Percentiles rank a stretch among this genome's conserved stretches.
Conservation (phyloP, 2,329 filamentous ascomycete genomes). For the Xylaria multiplex region DNA sequence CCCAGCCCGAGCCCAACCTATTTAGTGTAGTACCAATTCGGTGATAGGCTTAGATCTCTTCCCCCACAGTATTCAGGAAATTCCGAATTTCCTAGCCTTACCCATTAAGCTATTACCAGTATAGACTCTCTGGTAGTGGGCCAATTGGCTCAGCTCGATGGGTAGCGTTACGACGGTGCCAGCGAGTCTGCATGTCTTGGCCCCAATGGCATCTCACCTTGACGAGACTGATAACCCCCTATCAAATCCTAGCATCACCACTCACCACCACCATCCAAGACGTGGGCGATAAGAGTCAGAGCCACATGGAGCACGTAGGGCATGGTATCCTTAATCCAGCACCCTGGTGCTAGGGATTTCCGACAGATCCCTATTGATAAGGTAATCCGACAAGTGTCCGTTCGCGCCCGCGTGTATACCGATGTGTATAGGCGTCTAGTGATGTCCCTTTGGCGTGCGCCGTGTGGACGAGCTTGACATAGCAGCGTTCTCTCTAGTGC, state of each 20-base stretch:
- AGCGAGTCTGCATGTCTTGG: constrained; percentile 28
- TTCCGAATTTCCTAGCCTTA: constrained; percentile 13
- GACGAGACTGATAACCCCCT: constrained; percentile 12
- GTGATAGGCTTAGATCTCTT: constrained; percentile 14
- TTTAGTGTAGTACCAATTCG: background rate
- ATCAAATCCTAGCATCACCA: constrained; percentile 24
- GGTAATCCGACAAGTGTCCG: background rate
- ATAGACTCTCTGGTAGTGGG: constrained; percentile 10
- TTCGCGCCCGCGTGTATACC: background rate
- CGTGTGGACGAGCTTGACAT: constrained; percentile 18
- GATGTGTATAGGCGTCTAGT: background rate
- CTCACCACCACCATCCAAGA: constrained; percentile 15
- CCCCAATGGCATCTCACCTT: constrained; percentile 33
- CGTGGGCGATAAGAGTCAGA: constrained; percentile 19
- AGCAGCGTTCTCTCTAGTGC: constrained; percentile 20
- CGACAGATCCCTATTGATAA: background rate
- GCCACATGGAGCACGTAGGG: background rate
- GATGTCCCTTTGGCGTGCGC: background rate
- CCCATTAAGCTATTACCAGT: constrained; percentile 8
- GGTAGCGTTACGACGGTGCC: constrained; percentile 33
- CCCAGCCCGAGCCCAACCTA: constrained; percentile 3
- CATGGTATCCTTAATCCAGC: background rate
- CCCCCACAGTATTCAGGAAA: constrained; percentile 13
- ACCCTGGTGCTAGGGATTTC: background rate
- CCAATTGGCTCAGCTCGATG: constrained; percentile 24